These are phyloP conservation scores for Carpinus viminea DNA, from an alignment of 306 rosid genomes.

Conservation along the genomic window DNA sequence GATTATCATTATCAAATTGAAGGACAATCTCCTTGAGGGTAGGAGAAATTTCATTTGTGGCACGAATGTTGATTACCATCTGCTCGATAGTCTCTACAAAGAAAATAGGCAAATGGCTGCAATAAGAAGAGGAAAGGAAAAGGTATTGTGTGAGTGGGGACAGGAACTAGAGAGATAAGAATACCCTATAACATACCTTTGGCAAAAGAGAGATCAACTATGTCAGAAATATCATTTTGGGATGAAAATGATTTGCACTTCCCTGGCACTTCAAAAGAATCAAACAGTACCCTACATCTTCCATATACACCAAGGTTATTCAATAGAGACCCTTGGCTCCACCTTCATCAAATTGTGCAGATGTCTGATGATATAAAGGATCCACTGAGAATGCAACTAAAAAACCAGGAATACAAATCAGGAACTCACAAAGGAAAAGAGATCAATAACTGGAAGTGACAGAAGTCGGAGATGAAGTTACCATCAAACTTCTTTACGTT, in stretches of 20 bases:
- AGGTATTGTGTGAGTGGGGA: neutral
- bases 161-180: neutral
- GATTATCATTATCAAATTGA: constrained; percentile 26
- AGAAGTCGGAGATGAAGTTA: neutral
- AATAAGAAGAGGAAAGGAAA: neutral
- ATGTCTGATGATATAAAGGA: constrained; percentile 12
- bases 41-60: constrained; percentile 27
- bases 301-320: constrained; percentile 21
- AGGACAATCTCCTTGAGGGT: constrained; percentile 14
- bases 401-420: neutral
- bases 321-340: constrained; percentile 19
- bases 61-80: constrained; percentile 25
- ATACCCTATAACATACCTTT: constrained; percentile 9
- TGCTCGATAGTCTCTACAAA: constrained; percentile 26
- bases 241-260: constrained; percentile 2
- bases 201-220: constrained; percentile 32
- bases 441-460: neutral
- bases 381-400: constrained; percentile 12
- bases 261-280: constrained; percentile 27
- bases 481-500: constrained; percentile 37
- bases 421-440: neutral
- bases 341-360: constrained; percentile 18
- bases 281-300: constrained; percentile 8
- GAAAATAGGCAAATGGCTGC: neutral
- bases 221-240: constrained; percentile 8